Evolutionary conservation across 208 protist species (phyloP).

Genomic region (Blechomonas ayalai): DNA sequence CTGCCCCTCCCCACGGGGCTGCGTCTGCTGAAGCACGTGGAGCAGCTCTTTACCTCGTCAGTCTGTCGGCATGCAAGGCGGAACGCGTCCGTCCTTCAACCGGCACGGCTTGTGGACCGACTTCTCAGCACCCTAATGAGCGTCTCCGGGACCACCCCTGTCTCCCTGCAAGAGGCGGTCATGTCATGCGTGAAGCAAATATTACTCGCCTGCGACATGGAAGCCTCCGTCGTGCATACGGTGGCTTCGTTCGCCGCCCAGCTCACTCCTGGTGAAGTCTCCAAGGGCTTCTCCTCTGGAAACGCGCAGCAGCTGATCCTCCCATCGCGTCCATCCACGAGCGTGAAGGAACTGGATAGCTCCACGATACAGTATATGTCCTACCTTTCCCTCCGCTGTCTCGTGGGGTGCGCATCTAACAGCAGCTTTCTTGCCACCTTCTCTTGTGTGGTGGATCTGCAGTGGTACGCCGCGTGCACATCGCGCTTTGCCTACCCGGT

Average conservation of each 20-base stretch:
- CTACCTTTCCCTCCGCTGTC: constrained; percentile 34
- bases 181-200: constrained; percentile 62
- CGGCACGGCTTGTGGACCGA: constrained; percentile 59
- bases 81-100: constrained; percentile 53
- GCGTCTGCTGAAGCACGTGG: constrained; percentile 41
- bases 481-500: constrained; percentile 60
- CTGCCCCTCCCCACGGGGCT: constrained; percentile 35
- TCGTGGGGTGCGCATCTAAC: constrained; percentile 48
- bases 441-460: constrained; percentile 35
- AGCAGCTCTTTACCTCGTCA: constrained; percentile 37
- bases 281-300: constrained; percentile 13
- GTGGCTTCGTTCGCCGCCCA: constrained; percentile 46
- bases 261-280: constrained; percentile 38
- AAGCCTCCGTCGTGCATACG: constrained; percentile 41
- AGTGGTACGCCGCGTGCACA: constrained; percentile 57
- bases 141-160: constrained; percentile 15
- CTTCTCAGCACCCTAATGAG: constrained; percentile 58
- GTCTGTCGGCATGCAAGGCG: constrained; percentile 53
- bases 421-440: constrained; percentile 35
- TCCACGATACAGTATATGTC: constrained; percentile 38
- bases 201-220: constrained; percentile 62
- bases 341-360: constrained; percentile 17
- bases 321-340: constrained; percentile 22
- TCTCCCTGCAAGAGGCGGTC: constrained; percentile 26
- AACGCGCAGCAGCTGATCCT: constrained; percentile 20